Conservation (phyloP, 805 yeast genomes). For the Pichia gijzeniarum region DNA sequence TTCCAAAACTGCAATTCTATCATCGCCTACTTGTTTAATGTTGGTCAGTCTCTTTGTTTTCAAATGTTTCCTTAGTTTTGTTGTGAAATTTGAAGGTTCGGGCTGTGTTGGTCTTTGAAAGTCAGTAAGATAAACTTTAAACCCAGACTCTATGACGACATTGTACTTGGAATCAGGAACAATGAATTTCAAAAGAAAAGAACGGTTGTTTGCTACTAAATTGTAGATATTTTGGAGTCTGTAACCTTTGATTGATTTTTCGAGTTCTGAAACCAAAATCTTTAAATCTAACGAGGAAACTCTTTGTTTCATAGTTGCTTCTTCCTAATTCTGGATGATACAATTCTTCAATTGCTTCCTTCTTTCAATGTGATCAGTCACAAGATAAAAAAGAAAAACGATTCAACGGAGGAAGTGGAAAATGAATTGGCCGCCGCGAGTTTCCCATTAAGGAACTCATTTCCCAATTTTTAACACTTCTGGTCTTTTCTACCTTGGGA, state of each 20-base stretch:
- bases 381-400: not conserved
- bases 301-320: conserved; percentile 55
- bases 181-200: conserved; percentile 73
- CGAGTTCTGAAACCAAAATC: conserved; percentile 62
- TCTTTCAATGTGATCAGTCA: too few species aligned
- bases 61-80: conserved; percentile 80
- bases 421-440: too few species aligned
- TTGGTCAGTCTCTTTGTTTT: conserved; percentile 71
- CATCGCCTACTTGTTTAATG: conserved; percentile 68
- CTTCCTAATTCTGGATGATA: too few species aligned
- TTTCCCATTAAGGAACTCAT: too few species aligned
- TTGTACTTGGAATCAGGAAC: conserved; percentile 75
- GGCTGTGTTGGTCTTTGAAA: conserved; percentile 77
- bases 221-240: conserved; percentile 84
- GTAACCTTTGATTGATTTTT: conserved; percentile 48
- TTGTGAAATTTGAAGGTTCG: conserved; percentile 78
- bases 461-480: too few species aligned
- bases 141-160: conserved; percentile 80
- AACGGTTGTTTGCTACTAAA: conserved; percentile 61
- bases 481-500: too few species aligned
- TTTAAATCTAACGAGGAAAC: conserved; percentile 78
- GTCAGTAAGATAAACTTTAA: conserved; percentile 69
- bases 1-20: conserved; percentile 75
- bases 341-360: too few species aligned
- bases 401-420: too few species aligned